These are phyloP conservation scores for Epichloe coenophiala DNA, from an alignment of 2,329 filamentous ascomycete genomes.

Conservation along the genomic window DNA sequence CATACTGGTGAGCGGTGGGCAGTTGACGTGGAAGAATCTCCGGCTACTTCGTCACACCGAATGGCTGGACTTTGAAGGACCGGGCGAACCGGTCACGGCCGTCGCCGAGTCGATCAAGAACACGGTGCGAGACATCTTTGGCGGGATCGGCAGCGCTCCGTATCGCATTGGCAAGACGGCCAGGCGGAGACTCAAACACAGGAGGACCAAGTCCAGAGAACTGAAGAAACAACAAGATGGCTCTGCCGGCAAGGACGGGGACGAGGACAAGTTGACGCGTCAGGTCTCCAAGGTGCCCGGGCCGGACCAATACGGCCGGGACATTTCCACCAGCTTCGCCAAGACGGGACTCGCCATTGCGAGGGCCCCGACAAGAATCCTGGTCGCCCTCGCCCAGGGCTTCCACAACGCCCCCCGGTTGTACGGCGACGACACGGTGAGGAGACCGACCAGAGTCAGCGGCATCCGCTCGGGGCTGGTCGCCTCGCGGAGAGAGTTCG, in stretches of 20 bases:
- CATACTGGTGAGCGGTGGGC: conserved; percentile 46
- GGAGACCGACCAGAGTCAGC: conserved; percentile 48
- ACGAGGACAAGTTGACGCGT: background rate
- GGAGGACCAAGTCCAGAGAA: conserved; percentile 32
- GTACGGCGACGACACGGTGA: conserved; percentile 57
- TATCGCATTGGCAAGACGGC: conserved; percentile 45
- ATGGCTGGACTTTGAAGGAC: conserved; percentile 67
- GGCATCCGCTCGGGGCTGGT: conserved; percentile 49
- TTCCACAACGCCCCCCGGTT: conserved; percentile 56
- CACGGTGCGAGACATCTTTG: conserved; percentile 43
- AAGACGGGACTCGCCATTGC: conserved; percentile 38
- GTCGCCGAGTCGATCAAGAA: conserved; percentile 47
- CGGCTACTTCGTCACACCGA: conserved; percentile 52
- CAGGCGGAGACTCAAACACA: conserved; percentile 28
- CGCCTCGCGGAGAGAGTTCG: conserved; percentile 47
- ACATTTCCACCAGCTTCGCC: conserved; percentile 38
- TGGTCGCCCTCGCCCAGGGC: conserved; percentile 49
- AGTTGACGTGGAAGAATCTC: conserved; percentile 49
- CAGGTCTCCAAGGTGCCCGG: conserved; percentile 4
- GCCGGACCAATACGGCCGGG: conserved; percentile 26
- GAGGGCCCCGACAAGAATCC: conserved; percentile 45
- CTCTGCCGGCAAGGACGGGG: conserved; percentile 6
- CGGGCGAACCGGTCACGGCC: conserved; percentile 59
- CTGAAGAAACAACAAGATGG: conserved; percentile 18
- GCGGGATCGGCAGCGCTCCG: conserved; percentile 52